Evolutionary conservation across 805 yeast genomes (phyloP).

Genomic region (Metschnikowia arizonensis): DNA sequence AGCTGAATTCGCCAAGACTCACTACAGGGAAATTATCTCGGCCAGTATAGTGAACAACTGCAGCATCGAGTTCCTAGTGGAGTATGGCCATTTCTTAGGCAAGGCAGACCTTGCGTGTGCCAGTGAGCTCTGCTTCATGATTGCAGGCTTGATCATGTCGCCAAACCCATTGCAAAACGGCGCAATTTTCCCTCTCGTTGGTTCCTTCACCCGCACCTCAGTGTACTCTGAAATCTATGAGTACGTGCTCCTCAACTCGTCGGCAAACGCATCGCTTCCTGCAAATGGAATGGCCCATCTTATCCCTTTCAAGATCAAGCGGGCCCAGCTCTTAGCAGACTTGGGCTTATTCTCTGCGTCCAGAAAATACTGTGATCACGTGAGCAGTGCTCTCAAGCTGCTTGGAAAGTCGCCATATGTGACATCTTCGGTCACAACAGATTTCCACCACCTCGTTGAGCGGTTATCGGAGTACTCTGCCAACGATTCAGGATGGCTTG

Average conservation of each 20-base stretch:
- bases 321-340: constrained; percentile 69
- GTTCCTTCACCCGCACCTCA: constrained; percentile 27
- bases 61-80: constrained; percentile 41
- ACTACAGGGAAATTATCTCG: constrained; percentile 49
- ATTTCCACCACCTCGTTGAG: constrained; percentile 38
- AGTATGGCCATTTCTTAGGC: constrained; percentile 48
- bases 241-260: constrained; percentile 34
- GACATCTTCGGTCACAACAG: constrained; percentile 21
- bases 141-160: constrained; percentile 46
- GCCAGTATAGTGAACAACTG: constrained; percentile 35
- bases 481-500: constrained; percentile 68
- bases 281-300: constrained; percentile 49
- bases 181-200: constrained; percentile 37
- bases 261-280: constrained; percentile 24
- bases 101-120: constrained; percentile 30
- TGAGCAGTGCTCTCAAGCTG: constrained; percentile 32
- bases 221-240: constrained; percentile 71
- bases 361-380: constrained; percentile 56
- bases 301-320: constrained; percentile 56
- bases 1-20: constrained; percentile 45
- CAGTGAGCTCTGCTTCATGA: constrained; percentile 43
- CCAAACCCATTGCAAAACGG: constrained; percentile 23
- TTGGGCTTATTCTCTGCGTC: constrained; percentile 56
- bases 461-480: constrained; percentile 43
- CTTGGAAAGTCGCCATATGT: constrained; percentile 32